Percentiles rank a stretch among this genome's conserved stretches.
phyloP scores from a whole-genome alignment of 2,329 filamentous ascomycete species.

The Exophiala sideris region DNA sequence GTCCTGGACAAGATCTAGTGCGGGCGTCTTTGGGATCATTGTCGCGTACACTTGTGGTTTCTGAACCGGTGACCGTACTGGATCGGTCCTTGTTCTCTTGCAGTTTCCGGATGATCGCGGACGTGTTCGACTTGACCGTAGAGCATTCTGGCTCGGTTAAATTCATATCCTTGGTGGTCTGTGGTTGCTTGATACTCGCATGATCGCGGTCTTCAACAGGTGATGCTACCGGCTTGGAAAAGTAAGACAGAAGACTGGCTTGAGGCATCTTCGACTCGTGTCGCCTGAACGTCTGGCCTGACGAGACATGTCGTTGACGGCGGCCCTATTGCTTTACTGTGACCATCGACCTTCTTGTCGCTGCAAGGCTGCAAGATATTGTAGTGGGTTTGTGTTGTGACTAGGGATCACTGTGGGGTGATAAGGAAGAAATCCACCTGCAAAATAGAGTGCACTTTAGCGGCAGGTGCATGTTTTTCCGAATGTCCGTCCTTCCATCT shows the following conservation, averaged over 20 bases:
- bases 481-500: too few species aligned
- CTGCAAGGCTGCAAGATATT: too few species aligned
- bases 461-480: too few species aligned
- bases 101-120: background rate
- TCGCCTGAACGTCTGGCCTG: background rate
- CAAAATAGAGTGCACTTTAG: background rate
- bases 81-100: background rate
- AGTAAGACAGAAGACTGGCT: slow-evolving; percentile 20
- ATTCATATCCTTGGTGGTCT: background rate
- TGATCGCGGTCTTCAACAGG: slow-evolving; percentile 21
- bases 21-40: background rate
- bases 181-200: background rate
- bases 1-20: background rate
- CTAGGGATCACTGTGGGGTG: too few species aligned
- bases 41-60: background rate
- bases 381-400: too few species aligned
- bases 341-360: too few species aligned
- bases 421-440: background rate
- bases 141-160: background rate
- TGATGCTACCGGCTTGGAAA: slow-evolving; percentile 17
- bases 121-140: background rate
- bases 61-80: too few species aligned
- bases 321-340: too few species aligned
- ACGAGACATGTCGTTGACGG: too few species aligned
- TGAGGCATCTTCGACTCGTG: slow-evolving; percentile 13